Evolutionary conservation across 768 basidiomycete genomes (phyloP).

Genomic region (Fistulinella prunicolor): DNA sequence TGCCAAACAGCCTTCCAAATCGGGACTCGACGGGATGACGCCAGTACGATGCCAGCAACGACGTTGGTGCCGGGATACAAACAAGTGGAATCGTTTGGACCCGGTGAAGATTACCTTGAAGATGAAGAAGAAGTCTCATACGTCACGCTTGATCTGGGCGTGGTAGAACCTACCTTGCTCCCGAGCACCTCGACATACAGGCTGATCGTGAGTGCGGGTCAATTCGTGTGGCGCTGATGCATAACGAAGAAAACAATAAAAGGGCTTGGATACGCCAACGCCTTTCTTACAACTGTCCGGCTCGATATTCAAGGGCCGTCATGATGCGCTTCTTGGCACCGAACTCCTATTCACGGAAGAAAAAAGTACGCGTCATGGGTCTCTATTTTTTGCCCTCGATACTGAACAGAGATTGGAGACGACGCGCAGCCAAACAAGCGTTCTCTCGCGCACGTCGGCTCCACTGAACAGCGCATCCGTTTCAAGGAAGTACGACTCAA

Average conservation of each 20-base stretch:
- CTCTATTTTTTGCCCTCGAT: not conserved
- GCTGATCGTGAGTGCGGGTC: slow-evolving; percentile 56
- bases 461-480: slow-evolving; percentile 64
- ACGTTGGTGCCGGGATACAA: slow-evolving; percentile 56
- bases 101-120: slow-evolving; percentile 63
- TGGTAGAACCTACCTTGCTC: slow-evolving; percentile 69
- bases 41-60: slow-evolving; percentile 15
- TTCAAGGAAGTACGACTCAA: slow-evolving; percentile 69
- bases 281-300: slow-evolving; percentile 78
- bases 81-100: slow-evolving; percentile 65
- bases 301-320: slow-evolving; percentile 66
- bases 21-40: not conserved
- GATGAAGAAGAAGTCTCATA: slow-evolving; percentile 56
- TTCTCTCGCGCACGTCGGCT: slow-evolving; percentile 53
- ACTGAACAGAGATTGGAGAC: slow-evolving; percentile 30
- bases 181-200: slow-evolving; percentile 68
- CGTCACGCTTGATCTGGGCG: slow-evolving; percentile 71
- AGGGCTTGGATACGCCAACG: slow-evolving; percentile 77
- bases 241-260: not conserved
- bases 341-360: slow-evolving; percentile 74
- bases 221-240: not conserved
- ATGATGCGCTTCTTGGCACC: slow-evolving; percentile 67
- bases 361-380: slow-evolving; percentile 49
- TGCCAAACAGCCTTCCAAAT: slow-evolving; percentile 19
- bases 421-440: slow-evolving; percentile 47